phyloP scores from a whole-genome alignment of 2,329 filamentous ascomycete genomes.

The Phyllosticta citrichinensis region DNA sequence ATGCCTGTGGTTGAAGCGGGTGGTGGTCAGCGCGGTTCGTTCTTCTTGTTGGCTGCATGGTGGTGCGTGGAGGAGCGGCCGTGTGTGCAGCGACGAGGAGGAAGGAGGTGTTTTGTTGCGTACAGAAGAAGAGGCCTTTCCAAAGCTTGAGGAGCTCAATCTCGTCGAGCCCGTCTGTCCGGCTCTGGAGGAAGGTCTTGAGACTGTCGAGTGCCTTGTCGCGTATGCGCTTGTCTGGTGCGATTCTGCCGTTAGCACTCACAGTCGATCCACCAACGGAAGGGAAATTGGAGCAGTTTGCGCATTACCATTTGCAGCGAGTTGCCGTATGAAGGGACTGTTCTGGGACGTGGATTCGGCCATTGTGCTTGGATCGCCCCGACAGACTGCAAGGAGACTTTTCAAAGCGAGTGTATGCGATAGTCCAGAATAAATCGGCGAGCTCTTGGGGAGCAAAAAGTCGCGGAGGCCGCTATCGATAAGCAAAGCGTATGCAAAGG shows the following conservation, averaged over 20 bases:
- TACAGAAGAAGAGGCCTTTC: constrained; percentile 83
- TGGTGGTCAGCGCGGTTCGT: neutral
- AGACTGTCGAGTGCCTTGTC: constrained; percentile 59
- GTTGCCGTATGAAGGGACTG: constrained; percentile 8
- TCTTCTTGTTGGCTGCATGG: neutral
- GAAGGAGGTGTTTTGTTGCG: constrained; percentile 21
- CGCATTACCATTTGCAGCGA: constrained; percentile 8
- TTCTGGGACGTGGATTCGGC: neutral
- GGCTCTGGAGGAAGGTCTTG: constrained; percentile 62
- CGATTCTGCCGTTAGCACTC: neutral
- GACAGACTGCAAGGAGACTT: neutral
- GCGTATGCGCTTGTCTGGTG: constrained; percentile 9
- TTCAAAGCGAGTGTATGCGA: neutral
- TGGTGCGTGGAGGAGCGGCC: neutral
- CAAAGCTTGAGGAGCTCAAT: constrained; percentile 79
- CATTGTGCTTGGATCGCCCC: constrained; percentile 12
- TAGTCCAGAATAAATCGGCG: neutral
- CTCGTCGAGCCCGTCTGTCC: constrained; percentile 46
- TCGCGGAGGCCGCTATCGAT: neutral
- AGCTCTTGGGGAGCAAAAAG: neutral
- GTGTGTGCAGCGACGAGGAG: neutral
- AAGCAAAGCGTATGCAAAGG: neutral
- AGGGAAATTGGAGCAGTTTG: neutral
- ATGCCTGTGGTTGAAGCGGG: constrained; percentile 40
- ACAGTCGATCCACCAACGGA: neutral